These are phyloP conservation scores for Lophiostoma macrostomum DNA, from an alignment of 495 filamentous ascomycete genomes.

Conservation along the genomic window DNA sequence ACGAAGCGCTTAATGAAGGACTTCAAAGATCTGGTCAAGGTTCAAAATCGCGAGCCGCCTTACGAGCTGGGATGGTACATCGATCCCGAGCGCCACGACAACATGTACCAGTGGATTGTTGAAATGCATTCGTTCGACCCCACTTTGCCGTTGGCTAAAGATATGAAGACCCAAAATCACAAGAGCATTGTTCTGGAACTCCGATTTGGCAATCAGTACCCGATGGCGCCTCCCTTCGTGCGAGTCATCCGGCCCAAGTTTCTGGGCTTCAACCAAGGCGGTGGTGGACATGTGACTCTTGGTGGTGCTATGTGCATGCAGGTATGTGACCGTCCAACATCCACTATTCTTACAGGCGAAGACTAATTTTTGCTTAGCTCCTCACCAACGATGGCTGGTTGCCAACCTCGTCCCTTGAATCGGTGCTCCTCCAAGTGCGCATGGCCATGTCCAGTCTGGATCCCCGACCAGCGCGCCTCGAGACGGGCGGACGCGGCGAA, in stretches of 20 bases:
- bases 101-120: conserved; percentile 91
- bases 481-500: conserved; percentile 39
- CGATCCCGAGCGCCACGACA: conserved; percentile 55
- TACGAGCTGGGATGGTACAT: conserved; percentile 86
- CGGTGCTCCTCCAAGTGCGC: conserved; percentile 76
- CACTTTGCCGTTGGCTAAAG: conserved; percentile 64
- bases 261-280: conserved; percentile 63
- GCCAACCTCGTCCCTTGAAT: conserved; percentile 69
- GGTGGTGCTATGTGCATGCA: conserved; percentile 93
- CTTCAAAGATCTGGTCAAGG: conserved; percentile 56
- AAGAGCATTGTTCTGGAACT: conserved; percentile 76
- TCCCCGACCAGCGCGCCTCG: conserved; percentile 69
- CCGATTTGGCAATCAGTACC: conserved; percentile 71
- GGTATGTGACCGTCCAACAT: conserved; percentile 6
- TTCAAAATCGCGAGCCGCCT: conserved; percentile 60
- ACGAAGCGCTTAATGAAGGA: conserved; percentile 62
- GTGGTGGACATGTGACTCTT: conserved; percentile 84
- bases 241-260: conserved; percentile 82
- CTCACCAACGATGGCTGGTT: conserved; percentile 83
- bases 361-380: conserved; percentile 41
- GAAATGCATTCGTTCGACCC: conserved; percentile 82
- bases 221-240: conserved; percentile 79
- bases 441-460: conserved; percentile 69
- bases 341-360: neutral
- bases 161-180: conserved; percentile 62